These are phyloP conservation scores for Cupressus sempervirens DNA, from an alignment of 75 land plant genomes.

Conservation along the genomic window DNA sequence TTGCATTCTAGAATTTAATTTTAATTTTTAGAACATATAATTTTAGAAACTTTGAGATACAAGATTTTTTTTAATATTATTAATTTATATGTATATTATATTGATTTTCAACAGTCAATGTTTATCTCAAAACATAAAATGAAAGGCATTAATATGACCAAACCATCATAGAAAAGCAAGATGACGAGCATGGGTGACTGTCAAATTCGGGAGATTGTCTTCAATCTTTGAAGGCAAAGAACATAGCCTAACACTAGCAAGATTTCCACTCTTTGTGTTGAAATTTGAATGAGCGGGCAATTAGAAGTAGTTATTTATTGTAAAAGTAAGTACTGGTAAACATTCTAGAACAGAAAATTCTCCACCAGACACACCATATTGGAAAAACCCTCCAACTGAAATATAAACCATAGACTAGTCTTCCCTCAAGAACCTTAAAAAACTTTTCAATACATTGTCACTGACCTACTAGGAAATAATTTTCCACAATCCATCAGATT, in stretches of 20 bases:
- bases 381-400: not conserved
- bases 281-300: not conserved
- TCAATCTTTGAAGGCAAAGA: not conserved
- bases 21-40: too few species aligned
- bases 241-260: not conserved
- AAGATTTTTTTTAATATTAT: too few species aligned
- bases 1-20: too few species aligned
- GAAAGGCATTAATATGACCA: too few species aligned
- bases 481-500: too few species aligned
- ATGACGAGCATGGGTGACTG: too few species aligned
- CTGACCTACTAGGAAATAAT: too few species aligned
- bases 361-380: not conserved
- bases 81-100: too few species aligned
- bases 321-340: not conserved
- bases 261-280: not conserved
- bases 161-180: too few species aligned
- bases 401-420: conserved; percentile 2
- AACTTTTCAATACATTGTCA: not conserved
- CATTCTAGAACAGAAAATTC: not conserved
- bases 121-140: too few species aligned
- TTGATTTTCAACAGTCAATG: too few species aligned
- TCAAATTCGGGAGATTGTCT: not conserved
- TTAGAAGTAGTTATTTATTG: not conserved
- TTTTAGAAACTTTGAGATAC: too few species aligned
- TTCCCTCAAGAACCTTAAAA: not conserved